Conservation (phyloP, 257 asterid genomes). For the Capsicum baccatum region DNA sequence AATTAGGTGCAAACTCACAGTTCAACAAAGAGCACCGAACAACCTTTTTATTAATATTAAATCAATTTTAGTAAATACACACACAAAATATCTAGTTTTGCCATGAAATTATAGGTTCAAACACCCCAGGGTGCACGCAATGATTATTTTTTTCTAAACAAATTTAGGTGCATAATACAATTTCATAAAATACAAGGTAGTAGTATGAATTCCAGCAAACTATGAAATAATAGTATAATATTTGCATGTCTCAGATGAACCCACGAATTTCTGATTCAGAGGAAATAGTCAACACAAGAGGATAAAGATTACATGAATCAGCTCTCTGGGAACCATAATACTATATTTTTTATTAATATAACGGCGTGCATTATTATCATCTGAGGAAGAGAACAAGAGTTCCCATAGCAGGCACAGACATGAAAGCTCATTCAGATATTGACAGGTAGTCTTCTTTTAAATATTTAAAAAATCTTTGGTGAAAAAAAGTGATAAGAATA, state of each 20-base stretch:
- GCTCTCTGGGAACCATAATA: constrained; percentile 10
- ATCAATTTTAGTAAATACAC: too few relatives aligned
- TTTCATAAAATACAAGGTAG: neutral
- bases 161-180: neutral
- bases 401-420: neutral
- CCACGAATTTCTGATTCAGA: constrained; percentile 10
- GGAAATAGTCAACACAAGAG: constrained; percentile 23
- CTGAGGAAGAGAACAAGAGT: neutral
- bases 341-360: neutral
- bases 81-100: too few relatives aligned
- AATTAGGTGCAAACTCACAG: neutral
- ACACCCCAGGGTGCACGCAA: neutral
- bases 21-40: too few relatives aligned
- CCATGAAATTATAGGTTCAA: too few relatives aligned
- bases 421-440: neutral
- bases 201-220: neutral
- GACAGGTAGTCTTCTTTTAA: neutral
- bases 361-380: neutral
- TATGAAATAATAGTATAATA: neutral
- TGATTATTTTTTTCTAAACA: neutral
- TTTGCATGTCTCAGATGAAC: constrained; percentile 11
- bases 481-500: neutral
- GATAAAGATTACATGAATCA: neutral
- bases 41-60: too few relatives aligned
- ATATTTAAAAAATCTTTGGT: too few relatives aligned